phyloP scores from a whole-genome alignment of 441 rosid genomes.

The Adansonia rubrostipa region DNA sequence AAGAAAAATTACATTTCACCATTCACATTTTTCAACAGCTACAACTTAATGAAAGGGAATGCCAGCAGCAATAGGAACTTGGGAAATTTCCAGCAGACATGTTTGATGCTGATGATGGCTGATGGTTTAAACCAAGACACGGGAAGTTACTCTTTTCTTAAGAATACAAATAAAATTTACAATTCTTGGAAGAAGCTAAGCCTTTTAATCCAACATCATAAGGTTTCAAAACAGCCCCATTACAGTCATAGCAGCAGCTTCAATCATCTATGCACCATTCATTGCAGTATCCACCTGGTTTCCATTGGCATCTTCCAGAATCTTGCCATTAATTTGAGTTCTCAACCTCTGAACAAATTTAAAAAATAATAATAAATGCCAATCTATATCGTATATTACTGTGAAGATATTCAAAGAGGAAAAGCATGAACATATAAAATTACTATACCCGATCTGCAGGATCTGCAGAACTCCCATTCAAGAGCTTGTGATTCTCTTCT shows the following conservation, averaged over 20 bases:
- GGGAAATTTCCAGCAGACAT: slow-evolving; percentile 36
- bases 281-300: slow-evolving; percentile 62
- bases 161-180: slow-evolving; percentile 45
- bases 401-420: slow-evolving; percentile 4
- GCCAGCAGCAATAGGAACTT: slow-evolving; percentile 16
- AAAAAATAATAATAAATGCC: not conserved
- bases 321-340: slow-evolving; percentile 88
- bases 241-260: slow-evolving; percentile 24
- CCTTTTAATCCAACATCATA: slow-evolving; percentile 16
- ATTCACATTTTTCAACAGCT: not conserved
- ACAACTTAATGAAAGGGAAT: not conserved
- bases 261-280: slow-evolving; percentile 74
- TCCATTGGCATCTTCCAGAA: slow-evolving; percentile 64
- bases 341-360: slow-evolving; percentile 68
- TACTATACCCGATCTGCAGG: slow-evolving; percentile 82
- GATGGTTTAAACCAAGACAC: slow-evolving; percentile 25
- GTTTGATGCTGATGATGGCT: slow-evolving; percentile 30
- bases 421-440: not conserved
- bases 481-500: slow-evolving; percentile 95
- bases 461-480: slow-evolving; percentile 85
- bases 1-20: not conserved
- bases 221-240: slow-evolving; percentile 29
- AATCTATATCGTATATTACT: slow-evolving; percentile 2
- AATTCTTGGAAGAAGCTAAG: slow-evolving; percentile 31
- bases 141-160: slow-evolving; percentile 30